Base-by-base conservation (phyloP, 257 asterid species). In the Solanum boliviense region DNA sequence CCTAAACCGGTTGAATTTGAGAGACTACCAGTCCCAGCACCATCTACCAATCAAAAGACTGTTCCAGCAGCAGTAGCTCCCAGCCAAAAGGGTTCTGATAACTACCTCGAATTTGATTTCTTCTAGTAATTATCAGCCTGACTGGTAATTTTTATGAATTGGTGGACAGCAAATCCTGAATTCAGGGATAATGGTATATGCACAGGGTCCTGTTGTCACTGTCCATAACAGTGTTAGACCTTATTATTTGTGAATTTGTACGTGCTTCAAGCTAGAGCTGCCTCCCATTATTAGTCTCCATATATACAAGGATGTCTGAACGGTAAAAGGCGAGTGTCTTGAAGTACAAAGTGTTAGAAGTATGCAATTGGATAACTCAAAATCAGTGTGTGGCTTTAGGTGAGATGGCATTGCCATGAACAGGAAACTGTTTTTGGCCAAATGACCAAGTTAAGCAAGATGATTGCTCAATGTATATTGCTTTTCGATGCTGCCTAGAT, bases 71-170 rank as follows among this genome's bases (percentile, higher is more conserved):
- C 86, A 34, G 89, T 84, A 21, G 18, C 87, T 68, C 86, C 90
- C 18, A 87, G 72, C 62, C 65, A 89, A 58, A 91, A 88, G 62
- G 67, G 90, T 83, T 87, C 88, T 60, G 89, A 91, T 60, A 91
- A 87, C 82, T 91, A 87, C 85, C 90, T 91, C 32, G 93, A 89
- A 85, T 91, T 91, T 73, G 93, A 89, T 88, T 91, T 91, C 91
- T 91, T 91, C 87, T 91, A 91, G 93, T 84, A 65, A 83, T 86
- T 87, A 29, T 29, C 48, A 36, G 48, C 31, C 20, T 5, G 21
- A 38, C 85, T 86, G 84, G 62, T 67, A 87, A 44, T 46, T 44
- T 83, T 84, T 86, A 75, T 82, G 68, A 46, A 52, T 62, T 65
- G 76, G 34, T 84, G 70, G 86, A 39, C 62, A 48, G 76, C 81